These are phyloP conservation scores for Suillus bovinus DNA, from an alignment of 768 basidiomycete genomes.

Conservation along the genomic window DNA sequence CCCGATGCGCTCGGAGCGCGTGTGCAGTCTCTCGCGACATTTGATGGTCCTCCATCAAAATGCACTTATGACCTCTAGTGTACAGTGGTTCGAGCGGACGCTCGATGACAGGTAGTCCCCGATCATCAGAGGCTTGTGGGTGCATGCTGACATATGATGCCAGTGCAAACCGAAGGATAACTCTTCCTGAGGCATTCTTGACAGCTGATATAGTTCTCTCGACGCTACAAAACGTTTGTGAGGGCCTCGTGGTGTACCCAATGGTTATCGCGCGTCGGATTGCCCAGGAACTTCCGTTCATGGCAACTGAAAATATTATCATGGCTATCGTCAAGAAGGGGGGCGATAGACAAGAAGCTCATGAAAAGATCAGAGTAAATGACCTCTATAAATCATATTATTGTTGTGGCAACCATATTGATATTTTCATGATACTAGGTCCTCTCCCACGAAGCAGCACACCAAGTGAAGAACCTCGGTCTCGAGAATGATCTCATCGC, in stretches of 20 bases:
- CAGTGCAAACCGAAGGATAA: conserved; percentile 92
- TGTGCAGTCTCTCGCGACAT: conserved; percentile 95
- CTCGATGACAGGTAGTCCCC: conserved; percentile 82
- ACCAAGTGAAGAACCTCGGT: conserved; percentile 93
- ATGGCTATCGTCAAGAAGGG: conserved; percentile 97
- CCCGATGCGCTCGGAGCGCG: conserved; percentile 97
- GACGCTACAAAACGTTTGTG: conserved; percentile 94
- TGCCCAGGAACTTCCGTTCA: conserved; percentile 94
- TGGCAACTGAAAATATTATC: conserved; percentile 99
- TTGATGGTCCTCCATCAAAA: conserved; percentile 96
- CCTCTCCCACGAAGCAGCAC: conserved; percentile 90
- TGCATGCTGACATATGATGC: not conserved
- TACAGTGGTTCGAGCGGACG: conserved; percentile 99
- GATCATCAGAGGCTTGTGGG: not conserved
- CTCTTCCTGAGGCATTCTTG: conserved; percentile 94
- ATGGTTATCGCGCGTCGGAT: conserved; percentile 92
- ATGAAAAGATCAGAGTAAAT: conserved; percentile 88
- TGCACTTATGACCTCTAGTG: conserved; percentile 89
- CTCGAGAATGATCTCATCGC: conserved; percentile 95
- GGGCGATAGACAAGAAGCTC: conserved; percentile 94
- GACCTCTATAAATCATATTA: conserved; percentile 9
- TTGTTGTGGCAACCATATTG: conserved; percentile 18
- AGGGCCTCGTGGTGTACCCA: conserved; percentile 99
- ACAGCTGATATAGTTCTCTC: conserved; percentile 96
- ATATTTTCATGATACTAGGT: conserved; percentile 47